Evolutionary conservation across 2,329 filamentous ascomycete species (phyloP), one percentile per base, ranked within the genome.

Genomic region (Chrysosporium keratinophilum): DNA sequence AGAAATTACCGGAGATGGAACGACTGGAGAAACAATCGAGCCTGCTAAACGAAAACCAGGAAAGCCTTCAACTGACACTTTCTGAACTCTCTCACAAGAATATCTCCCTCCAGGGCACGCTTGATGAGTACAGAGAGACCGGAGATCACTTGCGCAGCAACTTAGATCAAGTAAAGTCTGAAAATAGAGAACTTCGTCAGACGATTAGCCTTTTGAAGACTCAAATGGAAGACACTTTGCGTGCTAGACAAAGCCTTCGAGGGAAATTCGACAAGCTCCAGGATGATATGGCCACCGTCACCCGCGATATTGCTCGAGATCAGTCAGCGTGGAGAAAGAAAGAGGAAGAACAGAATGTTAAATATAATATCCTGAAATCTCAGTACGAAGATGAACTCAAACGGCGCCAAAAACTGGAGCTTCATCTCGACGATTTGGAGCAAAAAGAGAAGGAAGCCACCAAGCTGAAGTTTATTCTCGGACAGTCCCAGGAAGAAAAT

Each of bases 141-240:
- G 77, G 76, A 49, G 75, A 77, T 59, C 78, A 79, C 59, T 81
- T 80, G 74, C 77, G 78, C 44, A 70, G 75, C 43, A 78, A 83
- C 56, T 73, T 81, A 9, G 77, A 83, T 47, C 71, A 77, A 33
- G 75, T 75, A 45, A 77, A 76, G 59, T 69, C 71, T 42, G 78
- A 81, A 59, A 89, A 87, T 61, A 87, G 85, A 67, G 83, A 85
- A 59, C 75, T 96, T 54, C 82, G 83, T 61, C 82, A 80, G 65
- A 82, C 83, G 31, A 81, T 95, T 55, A 81, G 84, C 57, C 84
- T 82, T 19, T 76, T 95, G 53, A 82, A 83, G 57, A 79, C 79
- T 44, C 89, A 95, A 65, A 80, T 93, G 41, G 84, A 93, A 63
- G 90, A 95, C 71, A 91, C 88, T 63, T 83, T 90, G 64, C 82